phyloP scores from a whole-genome alignment of 345 rosid genomes.

The Theobroma cacao region DNA sequence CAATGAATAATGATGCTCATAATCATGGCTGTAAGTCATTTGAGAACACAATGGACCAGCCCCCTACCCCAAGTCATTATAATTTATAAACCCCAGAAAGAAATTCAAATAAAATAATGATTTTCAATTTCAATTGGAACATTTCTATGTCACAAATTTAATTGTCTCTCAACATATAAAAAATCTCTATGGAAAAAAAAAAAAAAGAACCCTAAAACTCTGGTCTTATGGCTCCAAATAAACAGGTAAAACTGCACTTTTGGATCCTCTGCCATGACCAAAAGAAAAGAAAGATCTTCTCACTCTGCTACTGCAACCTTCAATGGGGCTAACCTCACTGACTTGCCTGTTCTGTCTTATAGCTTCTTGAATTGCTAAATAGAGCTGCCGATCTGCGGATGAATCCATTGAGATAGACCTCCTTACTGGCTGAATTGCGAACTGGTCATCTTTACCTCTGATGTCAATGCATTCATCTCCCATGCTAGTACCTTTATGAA shows the following conservation, averaged over 20 bases:
- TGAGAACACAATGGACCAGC: conserved; percentile 16
- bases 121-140: conserved; percentile 20
- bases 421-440: conserved; percentile 65
- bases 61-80: background rate
- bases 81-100: background rate
- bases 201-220: conserved; percentile 6
- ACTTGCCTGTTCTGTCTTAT: conserved; percentile 42
- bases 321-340: conserved; percentile 37
- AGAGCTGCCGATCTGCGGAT: conserved; percentile 56
- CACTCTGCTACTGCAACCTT: conserved; percentile 45
- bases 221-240: conserved; percentile 47
- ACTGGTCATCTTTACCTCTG: conserved; percentile 55
- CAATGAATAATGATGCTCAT: conserved; percentile 21
- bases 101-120: conserved; percentile 18
- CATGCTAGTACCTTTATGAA: conserved; percentile 62
- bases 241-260: conserved; percentile 64
- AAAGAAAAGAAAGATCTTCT: conserved; percentile 73
- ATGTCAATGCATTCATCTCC: conserved; percentile 82
- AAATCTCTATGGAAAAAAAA: conserved; percentile 23
- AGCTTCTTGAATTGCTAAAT: conserved; percentile 60
- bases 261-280: conserved; percentile 63
- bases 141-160: conserved; percentile 25
- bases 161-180: conserved; percentile 22
- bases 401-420: conserved; percentile 95
- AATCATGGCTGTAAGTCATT: conserved; percentile 21